These are phyloP conservation scores for Podila clonocystis DNA, from an alignment of 192 early-diverging fungal species.

Conservation along the genomic window DNA sequence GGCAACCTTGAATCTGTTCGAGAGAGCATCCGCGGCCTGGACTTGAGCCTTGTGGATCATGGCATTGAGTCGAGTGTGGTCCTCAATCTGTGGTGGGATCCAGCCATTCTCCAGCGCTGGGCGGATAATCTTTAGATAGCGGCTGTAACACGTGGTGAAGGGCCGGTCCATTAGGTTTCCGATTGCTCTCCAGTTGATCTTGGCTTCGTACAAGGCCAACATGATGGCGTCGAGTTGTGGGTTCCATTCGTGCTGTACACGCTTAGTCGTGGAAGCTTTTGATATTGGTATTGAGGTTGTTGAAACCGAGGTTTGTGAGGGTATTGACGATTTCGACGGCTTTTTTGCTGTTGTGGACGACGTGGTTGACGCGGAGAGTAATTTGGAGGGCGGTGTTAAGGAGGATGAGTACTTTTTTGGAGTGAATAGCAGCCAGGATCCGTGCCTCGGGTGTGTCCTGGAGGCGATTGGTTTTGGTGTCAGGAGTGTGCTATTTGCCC, in stretches of 20 bases:
- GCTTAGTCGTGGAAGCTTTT: background rate
- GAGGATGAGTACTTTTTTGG: background rate
- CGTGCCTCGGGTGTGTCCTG: background rate
- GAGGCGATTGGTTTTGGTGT: background rate
- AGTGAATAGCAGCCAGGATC: background rate
- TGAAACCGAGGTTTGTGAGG: too few species aligned
- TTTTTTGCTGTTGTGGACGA: too few species aligned
- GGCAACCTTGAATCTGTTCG: background rate
- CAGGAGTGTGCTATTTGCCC: background rate
- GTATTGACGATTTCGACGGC: too few species aligned
- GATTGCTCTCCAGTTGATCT: slow-evolving; percentile 30
- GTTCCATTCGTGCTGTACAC: slow-evolving; percentile 6
- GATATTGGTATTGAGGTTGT: background rate
- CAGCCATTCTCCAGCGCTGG: slow-evolving; percentile 14
- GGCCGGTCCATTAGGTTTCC: slow-evolving; percentile 18
- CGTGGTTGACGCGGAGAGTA: background rate
- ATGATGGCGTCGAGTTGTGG: slow-evolving; percentile 25
- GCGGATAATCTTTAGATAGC: slow-evolving; percentile 5
- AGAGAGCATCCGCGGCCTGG: background rate
- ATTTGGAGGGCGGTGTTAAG: background rate
- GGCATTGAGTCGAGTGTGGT: background rate
- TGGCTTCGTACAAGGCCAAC: slow-evolving; percentile 4
- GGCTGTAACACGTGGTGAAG: slow-evolving; percentile 15
- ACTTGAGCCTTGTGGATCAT: background rate
- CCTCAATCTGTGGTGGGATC: slow-evolving; percentile 8